A percentile compares a stretch with the other conserved stretches of the same genome.
phyloP scores from a whole-genome alignment of 2,329 filamentous ascomycete species.

The Hortaea sp. region DNA sequence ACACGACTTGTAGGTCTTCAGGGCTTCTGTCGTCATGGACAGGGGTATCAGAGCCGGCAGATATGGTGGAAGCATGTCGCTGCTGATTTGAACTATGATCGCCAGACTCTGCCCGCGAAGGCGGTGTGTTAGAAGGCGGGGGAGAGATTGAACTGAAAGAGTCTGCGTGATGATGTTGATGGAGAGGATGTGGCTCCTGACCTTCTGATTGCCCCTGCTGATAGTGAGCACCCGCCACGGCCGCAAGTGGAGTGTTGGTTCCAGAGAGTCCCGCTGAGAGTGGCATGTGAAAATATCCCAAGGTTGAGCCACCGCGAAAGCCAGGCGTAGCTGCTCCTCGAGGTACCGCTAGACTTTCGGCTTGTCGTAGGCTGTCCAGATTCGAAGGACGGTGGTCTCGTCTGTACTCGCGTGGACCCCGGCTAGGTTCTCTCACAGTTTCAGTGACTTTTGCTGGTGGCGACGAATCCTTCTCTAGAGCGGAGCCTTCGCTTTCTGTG shows the following conservation, averaged over 20 bases:
- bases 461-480: conserved; percentile 23
- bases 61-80: conserved; percentile 9
- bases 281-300: conserved; percentile 76
- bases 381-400: not conserved
- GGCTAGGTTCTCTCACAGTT: not conserved
- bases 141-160: conserved; percentile 39
- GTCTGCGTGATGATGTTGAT: conserved; percentile 21
- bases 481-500: conserved; percentile 46
- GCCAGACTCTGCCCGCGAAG: conserved; percentile 35
- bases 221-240: conserved; percentile 62
- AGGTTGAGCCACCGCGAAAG: conserved; percentile 59
- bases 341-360: conserved; percentile 26
- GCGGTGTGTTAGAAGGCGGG: conserved; percentile 35
- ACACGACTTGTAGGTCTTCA: conserved; percentile 87
- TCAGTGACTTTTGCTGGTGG: conserved; percentile 4
- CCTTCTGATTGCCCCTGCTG: conserved; percentile 31
- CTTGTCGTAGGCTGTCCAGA: conserved; percentile 3
- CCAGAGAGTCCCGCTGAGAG: conserved; percentile 62
- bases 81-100: conserved; percentile 17
- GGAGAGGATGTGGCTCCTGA: conserved; percentile 5
- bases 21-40: conserved; percentile 56
- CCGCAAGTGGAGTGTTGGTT: conserved; percentile 68
- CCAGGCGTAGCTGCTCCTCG: conserved; percentile 44
- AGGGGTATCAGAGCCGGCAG: conserved; percentile 17
- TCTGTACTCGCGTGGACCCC: not conserved